Base-by-base conservation (phyloP, 176 grass and related monocot genomes). In the Carex littledalei region DNA sequence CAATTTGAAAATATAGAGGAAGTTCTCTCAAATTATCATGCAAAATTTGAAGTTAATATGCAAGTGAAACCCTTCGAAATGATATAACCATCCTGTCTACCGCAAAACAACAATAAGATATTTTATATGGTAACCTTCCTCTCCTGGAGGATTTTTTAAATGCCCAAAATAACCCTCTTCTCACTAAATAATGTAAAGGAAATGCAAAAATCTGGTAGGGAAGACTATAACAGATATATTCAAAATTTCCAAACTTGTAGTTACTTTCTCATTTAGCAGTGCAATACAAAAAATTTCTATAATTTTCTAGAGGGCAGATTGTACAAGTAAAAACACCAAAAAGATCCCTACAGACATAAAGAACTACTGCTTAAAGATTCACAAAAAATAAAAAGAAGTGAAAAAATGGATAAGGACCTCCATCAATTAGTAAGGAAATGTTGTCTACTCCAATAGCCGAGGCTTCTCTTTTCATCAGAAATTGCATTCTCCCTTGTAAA, bases 401-500 rank as follows among this genome's bases (percentile, higher is more conserved):
- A 69, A 67, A 39, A 63, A 67, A 80, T 31, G 8, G n/a, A 8
- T 61, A 61, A n/a, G 32, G 49, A 98, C 93, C 93, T 92, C 95
- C 93, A 57, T 98, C 93, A 2, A 90, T 68, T 6, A 95, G 88
- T 83, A 98, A 56, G 0, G 82, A 86, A 54, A 71, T 15, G 47
- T 86, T 84, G 26, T 90, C 76, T 1, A 90, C 22, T 79, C 91
- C 95, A 87, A 95, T 55, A 63, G 24, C 14, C 0, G 80, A 92
- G 45, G 83, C 84, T 81, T 98, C 95, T 78, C 86, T 82, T 82
- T 67, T 67, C 16, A 85, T 90, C 53, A 94, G 86, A 84, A 95
- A 93, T 58, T 98, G 93, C 61, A 87, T 93, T 86, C 95, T 91
- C 32, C 93, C 95, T 6, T 63, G 84, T 85, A 98, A 68, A 3